phyloP scores from a whole-genome alignment of 2,329 filamentous ascomycete genomes.

The Elsinoe fawcettii region DNA sequence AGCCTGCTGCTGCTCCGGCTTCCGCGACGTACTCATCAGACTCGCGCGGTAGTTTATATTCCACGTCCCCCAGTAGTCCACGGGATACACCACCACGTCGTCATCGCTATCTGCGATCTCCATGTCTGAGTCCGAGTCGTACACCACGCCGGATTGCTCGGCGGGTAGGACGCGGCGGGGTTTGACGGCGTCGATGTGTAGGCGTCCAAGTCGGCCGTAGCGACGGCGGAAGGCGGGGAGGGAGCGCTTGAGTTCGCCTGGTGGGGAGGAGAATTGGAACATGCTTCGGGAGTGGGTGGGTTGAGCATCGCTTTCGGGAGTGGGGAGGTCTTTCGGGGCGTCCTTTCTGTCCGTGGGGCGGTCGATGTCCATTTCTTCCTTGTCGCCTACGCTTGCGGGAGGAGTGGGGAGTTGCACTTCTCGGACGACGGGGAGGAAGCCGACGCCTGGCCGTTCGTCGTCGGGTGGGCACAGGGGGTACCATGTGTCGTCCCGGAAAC shows the following conservation, averaged over 20 bases:
- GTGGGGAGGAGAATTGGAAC: slow-evolving; percentile 20
- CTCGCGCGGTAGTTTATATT: slow-evolving; percentile 51
- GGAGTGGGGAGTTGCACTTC: slow-evolving; percentile 37
- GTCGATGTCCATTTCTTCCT: slow-evolving; percentile 23
- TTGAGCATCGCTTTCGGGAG: slow-evolving; percentile 20
- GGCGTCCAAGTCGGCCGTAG: slow-evolving; percentile 71
- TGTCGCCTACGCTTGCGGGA: slow-evolving; percentile 37
- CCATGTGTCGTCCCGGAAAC: slow-evolving; percentile 80
- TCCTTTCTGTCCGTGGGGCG: slow-evolving; percentile 21
- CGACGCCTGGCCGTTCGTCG: slow-evolving; percentile 39
- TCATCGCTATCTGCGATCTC: slow-evolving; percentile 65
- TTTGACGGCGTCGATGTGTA: slow-evolving; percentile 67
- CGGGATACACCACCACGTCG: slow-evolving; percentile 63
- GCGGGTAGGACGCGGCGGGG: slow-evolving; percentile 21
- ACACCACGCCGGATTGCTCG: slow-evolving; percentile 37
- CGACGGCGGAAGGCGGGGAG: slow-evolving; percentile 69
- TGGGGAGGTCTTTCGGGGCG: slow-evolving; percentile 19
- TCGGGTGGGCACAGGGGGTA: slow-evolving; percentile 73
- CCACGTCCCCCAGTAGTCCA: slow-evolving; percentile 59
- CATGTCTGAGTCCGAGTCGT: slow-evolving; percentile 61
- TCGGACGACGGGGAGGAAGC: slow-evolving; percentile 25
- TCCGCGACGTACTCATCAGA: slow-evolving; percentile 29
- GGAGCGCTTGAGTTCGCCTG: slow-evolving; percentile 16
- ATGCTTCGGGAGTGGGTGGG: slow-evolving; percentile 22
- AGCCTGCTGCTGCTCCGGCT: slow-evolving; percentile 12